Percentiles rank a stretch among this genome's conserved stretches.
Conservation (phyloP, 2,329 filamentous ascomycete genomes). For the Albophoma yamanashiensis region DNA sequence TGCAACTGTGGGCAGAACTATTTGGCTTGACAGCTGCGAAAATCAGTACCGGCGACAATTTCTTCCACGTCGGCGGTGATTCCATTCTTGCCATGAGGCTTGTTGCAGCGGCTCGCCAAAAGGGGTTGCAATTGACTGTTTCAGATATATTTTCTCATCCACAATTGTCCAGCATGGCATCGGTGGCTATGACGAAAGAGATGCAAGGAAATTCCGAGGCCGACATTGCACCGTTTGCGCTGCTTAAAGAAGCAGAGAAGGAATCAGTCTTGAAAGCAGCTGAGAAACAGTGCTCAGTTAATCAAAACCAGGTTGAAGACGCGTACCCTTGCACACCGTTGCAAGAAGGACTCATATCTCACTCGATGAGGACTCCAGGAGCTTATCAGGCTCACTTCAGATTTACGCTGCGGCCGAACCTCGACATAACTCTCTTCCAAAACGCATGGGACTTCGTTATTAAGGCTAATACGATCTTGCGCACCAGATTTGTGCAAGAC, state of each 20-base stretch:
- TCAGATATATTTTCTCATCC: constrained; percentile 26
- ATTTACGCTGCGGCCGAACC: constrained; percentile 19
- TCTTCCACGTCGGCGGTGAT: constrained; percentile 36
- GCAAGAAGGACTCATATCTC: constrained; percentile 38
- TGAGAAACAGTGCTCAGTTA: constrained; percentile 1
- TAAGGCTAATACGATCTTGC: constrained; percentile 24
- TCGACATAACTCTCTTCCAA: constrained; percentile 19
- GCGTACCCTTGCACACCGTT: constrained; percentile 39
- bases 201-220: too few relatives aligned
- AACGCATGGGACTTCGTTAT: constrained; percentile 25
- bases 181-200: background rate
- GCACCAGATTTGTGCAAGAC: constrained; percentile 29
- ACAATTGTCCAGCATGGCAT: background rate
- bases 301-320: constrained; percentile 25
- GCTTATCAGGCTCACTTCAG: constrained; percentile 37
- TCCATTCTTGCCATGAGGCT: constrained; percentile 35
- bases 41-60: constrained; percentile 30
- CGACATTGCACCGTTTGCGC: background rate
- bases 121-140: constrained; percentile 26
- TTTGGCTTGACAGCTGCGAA: constrained; percentile 2
- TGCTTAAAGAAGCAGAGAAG: background rate
- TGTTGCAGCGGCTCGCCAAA: constrained; percentile 18
- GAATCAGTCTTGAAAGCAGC: background rate
- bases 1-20: constrained; percentile 2
- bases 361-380: constrained; percentile 29